Base-by-base conservation (phyloP, 2,329 filamentous ascomycete species). In the Daldinia sp. region DNA sequence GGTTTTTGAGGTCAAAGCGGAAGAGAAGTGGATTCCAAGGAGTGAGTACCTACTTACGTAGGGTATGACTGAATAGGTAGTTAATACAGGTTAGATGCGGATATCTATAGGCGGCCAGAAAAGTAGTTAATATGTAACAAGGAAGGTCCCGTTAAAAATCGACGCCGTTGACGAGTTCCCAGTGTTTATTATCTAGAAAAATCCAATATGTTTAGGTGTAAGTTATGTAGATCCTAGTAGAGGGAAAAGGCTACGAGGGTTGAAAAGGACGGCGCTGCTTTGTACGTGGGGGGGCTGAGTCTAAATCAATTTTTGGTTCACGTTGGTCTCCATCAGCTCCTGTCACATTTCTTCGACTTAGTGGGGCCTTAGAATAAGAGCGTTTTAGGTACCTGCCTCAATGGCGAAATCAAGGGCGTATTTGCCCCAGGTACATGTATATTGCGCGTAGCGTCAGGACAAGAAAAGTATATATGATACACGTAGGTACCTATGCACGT, bases 211-310 rank as follows among this genome's bases (percentile, higher is more conserved):
- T 67, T 67, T 53, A 44, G 35, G 10, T 50, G 48, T 67, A 41
- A 7, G 56, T 63, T 33, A 53, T 55, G 51, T 44, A 50, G 51
- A 33, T 59, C 35, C 33, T 28, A 55, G 42, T 37, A 46, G 48
- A 60, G 37, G 50, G 56, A 50, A 50, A 63, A 53, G 50, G 46
- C 37, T 60, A 69, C 56, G 61, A 70, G 57, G 58, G 57, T 67
- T 56, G 60, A 69, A 63, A 57, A 60, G 37, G 46, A 59, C 41
- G 51, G 61, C 42, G 56, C 65, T 57, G 35, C 54, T 35, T 53
- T 44, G 37, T 67, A 69, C 48, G 63, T 71, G 66, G 65, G 69
- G 69, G 58, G 65, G 65, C 60, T 68, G 59, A 71, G 69, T 70
- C 63, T 61, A 65, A 68, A 65, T 68, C 63, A 60, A 59, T 54